Evolutionary conservation across 2,329 filamentous ascomycete species (phyloP).

Genomic region (Pseudogymnoascus sp.): DNA sequence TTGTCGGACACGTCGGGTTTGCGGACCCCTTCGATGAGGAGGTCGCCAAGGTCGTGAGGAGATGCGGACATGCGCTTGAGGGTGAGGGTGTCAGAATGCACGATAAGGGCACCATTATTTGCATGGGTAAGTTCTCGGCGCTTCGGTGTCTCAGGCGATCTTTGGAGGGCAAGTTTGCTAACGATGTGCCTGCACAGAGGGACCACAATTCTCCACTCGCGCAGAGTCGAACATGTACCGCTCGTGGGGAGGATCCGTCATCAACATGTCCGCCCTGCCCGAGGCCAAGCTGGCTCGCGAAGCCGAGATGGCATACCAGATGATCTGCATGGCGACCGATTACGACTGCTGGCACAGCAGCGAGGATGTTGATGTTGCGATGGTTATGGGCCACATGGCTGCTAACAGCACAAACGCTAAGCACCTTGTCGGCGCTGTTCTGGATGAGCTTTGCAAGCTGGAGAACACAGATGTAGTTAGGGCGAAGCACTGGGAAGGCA

Average conservation of each 20-base stretch:
- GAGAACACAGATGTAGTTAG: conserved; percentile 68
- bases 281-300: conserved; percentile 95
- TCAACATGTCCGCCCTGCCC: conserved; percentile 96
- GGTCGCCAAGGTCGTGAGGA: conserved; percentile 68
- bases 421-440: conserved; percentile 73
- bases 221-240: conserved; percentile 96
- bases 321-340: conserved; percentile 99
- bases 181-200: conserved; percentile 51
- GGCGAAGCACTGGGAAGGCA: conserved; percentile 75
- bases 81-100: conserved; percentile 83
- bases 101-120: conserved; percentile 75
- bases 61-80: conserved; percentile 67
- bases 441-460: conserved; percentile 75
- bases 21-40: conserved; percentile 86
- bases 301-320: conserved; percentile 93
- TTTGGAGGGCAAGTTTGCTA: neutral
- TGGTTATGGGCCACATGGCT: conserved; percentile 96
- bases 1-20: conserved; percentile 92
- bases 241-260: conserved; percentile 84
- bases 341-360: conserved; percentile 95
- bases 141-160: neutral
- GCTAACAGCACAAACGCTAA: conserved; percentile 85
- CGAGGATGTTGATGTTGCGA: conserved; percentile 84
- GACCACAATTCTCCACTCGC: conserved; percentile 95
- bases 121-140: conserved; percentile 63